Conservation (phyloP, 805 yeast species). For the Diddensiella transvaalensis region DNA sequence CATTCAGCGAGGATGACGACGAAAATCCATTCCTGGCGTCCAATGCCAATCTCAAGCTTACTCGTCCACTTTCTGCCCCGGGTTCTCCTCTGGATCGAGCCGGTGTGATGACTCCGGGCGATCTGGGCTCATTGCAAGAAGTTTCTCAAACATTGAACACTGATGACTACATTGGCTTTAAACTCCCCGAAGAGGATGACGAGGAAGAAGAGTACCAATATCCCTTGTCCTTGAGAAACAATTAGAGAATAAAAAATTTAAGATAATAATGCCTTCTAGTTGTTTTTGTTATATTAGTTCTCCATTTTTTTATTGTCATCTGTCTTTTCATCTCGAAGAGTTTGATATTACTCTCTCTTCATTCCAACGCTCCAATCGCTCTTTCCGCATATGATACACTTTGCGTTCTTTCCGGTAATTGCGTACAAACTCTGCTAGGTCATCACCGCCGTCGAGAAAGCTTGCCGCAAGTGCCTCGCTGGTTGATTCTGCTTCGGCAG, state of each 20-base stretch:
- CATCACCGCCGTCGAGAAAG: conserved; percentile 29
- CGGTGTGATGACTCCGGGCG: conserved; percentile 95
- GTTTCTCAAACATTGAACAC: conserved; percentile 64
- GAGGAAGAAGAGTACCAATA: conserved; percentile 31
- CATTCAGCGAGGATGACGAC: conserved; percentile 45
- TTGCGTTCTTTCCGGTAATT: conserved; percentile 42
- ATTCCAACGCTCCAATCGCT: conserved; percentile 46
- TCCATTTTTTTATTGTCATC: not conserved
- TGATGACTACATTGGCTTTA: conserved; percentile 64
- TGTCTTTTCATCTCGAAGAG: no score
- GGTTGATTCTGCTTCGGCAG: conserved; percentile 33
- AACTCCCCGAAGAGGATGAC: conserved; percentile 38
- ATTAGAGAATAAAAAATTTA: not conserved
- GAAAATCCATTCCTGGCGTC: conserved; percentile 32
- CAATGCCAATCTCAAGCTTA: conserved; percentile 48
- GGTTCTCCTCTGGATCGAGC: conserved; percentile 83
- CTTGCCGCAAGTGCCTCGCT: conserved; percentile 36
- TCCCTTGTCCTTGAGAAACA: conserved; percentile 24
- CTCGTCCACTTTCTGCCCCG: conserved; percentile 94
- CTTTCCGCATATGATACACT: conserved; percentile 43
- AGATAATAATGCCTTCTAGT: not conserved
- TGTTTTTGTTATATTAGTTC: not conserved
- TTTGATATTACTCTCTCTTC: conserved; percentile 38
- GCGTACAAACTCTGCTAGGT: conserved; percentile 39
- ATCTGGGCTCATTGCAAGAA: conserved; percentile 93